Evolutionary conservation across 495 filamentous ascomycete species (phyloP).

Genomic region (Aspergillus incahuasiensis): DNA sequence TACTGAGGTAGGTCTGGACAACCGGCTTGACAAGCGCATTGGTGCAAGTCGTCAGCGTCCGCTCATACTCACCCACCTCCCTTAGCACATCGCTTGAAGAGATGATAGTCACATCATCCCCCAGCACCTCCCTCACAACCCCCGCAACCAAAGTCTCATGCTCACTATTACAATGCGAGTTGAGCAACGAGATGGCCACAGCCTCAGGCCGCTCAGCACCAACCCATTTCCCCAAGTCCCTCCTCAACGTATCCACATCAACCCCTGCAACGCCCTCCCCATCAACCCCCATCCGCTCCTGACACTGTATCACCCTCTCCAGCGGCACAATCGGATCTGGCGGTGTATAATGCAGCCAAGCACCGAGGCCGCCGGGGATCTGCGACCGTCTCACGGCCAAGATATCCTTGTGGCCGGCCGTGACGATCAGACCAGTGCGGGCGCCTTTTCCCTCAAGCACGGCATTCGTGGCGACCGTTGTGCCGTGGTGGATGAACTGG

Average conservation of each 20-base stretch:
- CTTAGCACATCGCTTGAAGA: slow-evolving; percentile 43
- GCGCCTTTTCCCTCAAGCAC: slow-evolving; percentile 42
- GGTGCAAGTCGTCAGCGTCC: slow-evolving; percentile 47
- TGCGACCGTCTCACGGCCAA: slow-evolving; percentile 40
- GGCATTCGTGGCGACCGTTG: slow-evolving; percentile 39
- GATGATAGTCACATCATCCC: slow-evolving; percentile 34
- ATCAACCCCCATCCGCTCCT: slow-evolving; percentile 41
- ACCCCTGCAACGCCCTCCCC: slow-evolving; percentile 38
- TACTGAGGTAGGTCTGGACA: slow-evolving; percentile 40
- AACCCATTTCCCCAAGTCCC: slow-evolving; percentile 20
- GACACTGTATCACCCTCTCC: slow-evolving; percentile 45
- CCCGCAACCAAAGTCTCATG: slow-evolving; percentile 39
- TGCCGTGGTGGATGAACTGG: slow-evolving; percentile 39
- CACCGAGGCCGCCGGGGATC: slow-evolving; percentile 45
- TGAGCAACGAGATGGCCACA: slow-evolving; percentile 44
- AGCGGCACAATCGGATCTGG: slow-evolving; percentile 47
- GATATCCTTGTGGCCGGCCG: slow-evolving; percentile 40
- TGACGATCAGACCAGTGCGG: slow-evolving; percentile 36
- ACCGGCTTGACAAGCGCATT: slow-evolving; percentile 49
- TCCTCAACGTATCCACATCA: slow-evolving; percentile 32
- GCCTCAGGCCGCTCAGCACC: slow-evolving; percentile 36
- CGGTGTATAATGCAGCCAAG: slow-evolving; percentile 44
- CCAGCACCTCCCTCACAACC: slow-evolving; percentile 33
- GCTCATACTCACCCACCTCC: slow-evolving; percentile 50
- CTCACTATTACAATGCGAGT: slow-evolving; percentile 40